Conservation (phyloP, 352 stramenopile genomes). For the Lagenidium sp. region DNA sequence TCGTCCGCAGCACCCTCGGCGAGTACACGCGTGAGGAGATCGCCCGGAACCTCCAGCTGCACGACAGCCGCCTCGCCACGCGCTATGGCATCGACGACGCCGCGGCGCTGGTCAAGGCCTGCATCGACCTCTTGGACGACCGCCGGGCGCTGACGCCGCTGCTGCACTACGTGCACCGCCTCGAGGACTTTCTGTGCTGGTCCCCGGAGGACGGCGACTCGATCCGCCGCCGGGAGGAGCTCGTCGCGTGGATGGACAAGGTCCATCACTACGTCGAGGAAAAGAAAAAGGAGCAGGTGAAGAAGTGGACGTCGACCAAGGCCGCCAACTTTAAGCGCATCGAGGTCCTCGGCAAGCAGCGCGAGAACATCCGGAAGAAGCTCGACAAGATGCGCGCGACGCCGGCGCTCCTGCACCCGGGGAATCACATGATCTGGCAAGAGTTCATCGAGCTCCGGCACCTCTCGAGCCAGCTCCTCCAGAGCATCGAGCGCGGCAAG, state of each 20-base stretch:
- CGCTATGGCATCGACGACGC: constrained; percentile 26
- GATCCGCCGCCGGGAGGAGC: constrained; percentile 20
- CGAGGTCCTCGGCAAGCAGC: constrained; percentile 53
- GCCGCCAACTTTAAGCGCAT: constrained; percentile 50
- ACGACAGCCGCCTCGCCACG: constrained; percentile 23
- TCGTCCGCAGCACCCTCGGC: constrained; percentile 33
- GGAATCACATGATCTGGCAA: constrained; percentile 40
- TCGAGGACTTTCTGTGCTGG: constrained; percentile 36
- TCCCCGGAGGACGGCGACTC: constrained; percentile 4
- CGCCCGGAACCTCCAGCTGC: constrained; percentile 34
- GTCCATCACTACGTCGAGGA: constrained; percentile 34
- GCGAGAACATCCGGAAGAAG: constrained; percentile 41
- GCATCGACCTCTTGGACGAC: constrained; percentile 40
- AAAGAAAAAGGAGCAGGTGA: constrained; percentile 30
- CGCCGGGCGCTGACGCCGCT: constrained; percentile 25
- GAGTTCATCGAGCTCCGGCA: constrained; percentile 67
- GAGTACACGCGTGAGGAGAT: constrained; percentile 55
- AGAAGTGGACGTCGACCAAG: constrained; percentile 50
- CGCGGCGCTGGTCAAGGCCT: constrained; percentile 39
- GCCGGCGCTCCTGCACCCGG: constrained; percentile 24
- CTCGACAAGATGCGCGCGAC: constrained; percentile 48
- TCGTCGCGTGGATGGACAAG: constrained; percentile 42
- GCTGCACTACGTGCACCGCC: constrained; percentile 34
- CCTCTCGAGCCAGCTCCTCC: constrained; percentile 39
- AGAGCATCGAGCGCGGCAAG: constrained; percentile 59